Evolutionary conservation across 192 early-diverging fungal genomes (phyloP).

Genomic region (Coemansia sp.): DNA sequence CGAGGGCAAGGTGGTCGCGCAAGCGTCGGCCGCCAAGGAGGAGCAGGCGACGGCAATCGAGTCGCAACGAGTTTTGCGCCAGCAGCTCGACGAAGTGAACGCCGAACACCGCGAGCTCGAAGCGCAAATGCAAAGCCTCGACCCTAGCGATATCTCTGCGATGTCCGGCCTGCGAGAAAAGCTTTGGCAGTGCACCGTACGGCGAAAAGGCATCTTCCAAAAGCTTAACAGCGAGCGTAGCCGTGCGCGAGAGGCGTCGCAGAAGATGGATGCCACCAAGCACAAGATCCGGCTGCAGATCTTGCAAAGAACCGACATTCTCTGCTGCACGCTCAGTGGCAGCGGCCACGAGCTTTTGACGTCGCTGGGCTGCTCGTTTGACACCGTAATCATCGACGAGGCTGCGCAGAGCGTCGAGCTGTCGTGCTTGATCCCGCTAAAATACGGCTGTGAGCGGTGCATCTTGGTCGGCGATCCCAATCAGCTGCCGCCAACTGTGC

Average conservation of each 20-base stretch:
- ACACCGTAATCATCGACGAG: conserved; percentile 94
- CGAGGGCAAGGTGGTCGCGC: conserved; percentile 16
- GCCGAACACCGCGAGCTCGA: conserved; percentile 26
- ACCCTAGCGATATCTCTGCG: conserved; percentile 18
- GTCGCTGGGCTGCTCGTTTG: conserved; percentile 68
- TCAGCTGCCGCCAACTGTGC: conserved; percentile 91
- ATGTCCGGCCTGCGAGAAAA: conserved; percentile 22
- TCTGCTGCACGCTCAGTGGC: conserved; percentile 83
- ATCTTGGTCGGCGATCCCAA: conserved; percentile 95
- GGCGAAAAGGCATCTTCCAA: conserved; percentile 13
- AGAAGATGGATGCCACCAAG: conserved; percentile 57
- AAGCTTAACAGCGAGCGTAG: conserved; percentile 23
- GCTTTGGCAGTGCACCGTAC: conserved; percentile 10
- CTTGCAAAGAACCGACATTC: conserved; percentile 78
- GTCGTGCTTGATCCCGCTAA: conserved; percentile 84
- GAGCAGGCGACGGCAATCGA: conserved; percentile 9
- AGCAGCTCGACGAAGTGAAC: conserved; percentile 25
- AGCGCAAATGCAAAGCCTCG: conserved; percentile 15
- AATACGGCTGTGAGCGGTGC: conserved; percentile 77
- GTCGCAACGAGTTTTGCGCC: conserved; percentile 14
- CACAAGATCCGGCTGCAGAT: conserved; percentile 66
- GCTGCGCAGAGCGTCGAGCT: conserved; percentile 94
- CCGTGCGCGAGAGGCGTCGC: conserved; percentile 44
- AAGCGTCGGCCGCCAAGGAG: conserved; percentile 16
- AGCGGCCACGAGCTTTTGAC: conserved; percentile 85